A percentile compares a stretch with the other conserved stretches of the same genome.
Evolutionary conservation across 2,329 filamentous ascomycete genomes (phyloP).

Genomic region (Ceratocystis alfenasii): DNA sequence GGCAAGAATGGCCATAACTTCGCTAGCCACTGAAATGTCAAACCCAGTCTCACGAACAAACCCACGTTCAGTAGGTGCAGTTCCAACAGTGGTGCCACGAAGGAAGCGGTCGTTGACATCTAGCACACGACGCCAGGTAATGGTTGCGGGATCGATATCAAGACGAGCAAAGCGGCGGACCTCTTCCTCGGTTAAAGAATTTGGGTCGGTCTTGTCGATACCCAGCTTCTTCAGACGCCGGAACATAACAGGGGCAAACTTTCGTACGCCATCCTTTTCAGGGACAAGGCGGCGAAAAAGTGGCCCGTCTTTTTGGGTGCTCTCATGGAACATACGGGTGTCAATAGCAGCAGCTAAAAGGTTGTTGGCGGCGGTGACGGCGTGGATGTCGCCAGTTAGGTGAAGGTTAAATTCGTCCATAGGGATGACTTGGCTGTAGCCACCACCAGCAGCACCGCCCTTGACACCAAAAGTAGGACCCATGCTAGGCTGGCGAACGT

Average conservation of each 20-base stretch:
- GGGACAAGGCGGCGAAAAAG: conserved; percentile 83
- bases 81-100: conserved; percentile 76
- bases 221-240: conserved; percentile 88
- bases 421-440: conserved; percentile 97
- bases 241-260: conserved; percentile 84
- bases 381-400: conserved; percentile 93
- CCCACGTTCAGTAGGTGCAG: conserved; percentile 81
- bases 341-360: conserved; percentile 91
- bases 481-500: conserved; percentile 92
- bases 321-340: conserved; percentile 96
- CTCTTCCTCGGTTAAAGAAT: conserved; percentile 83
- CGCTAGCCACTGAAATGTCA: conserved; percentile 93
- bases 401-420: conserved; percentile 99
- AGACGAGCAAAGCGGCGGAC: conserved; percentile 78
- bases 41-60: conserved; percentile 82
- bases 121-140: conserved; percentile 90
- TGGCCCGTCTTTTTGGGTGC: conserved; percentile 79
- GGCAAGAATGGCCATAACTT: conserved; percentile 96
- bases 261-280: conserved; percentile 74
- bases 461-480: conserved; percentile 98
- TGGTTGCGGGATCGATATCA: conserved; percentile 92
- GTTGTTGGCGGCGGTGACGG: conserved; percentile 94
- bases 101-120: conserved; percentile 96
- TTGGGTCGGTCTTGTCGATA: conserved; percentile 86
- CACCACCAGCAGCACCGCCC: conserved; percentile 89